A percentile compares a stretch with the other conserved stretches of the same genome.
phyloP scores from a whole-genome alignment of 257 asterid genomes.

The Leptodermis oblonga region DNA sequence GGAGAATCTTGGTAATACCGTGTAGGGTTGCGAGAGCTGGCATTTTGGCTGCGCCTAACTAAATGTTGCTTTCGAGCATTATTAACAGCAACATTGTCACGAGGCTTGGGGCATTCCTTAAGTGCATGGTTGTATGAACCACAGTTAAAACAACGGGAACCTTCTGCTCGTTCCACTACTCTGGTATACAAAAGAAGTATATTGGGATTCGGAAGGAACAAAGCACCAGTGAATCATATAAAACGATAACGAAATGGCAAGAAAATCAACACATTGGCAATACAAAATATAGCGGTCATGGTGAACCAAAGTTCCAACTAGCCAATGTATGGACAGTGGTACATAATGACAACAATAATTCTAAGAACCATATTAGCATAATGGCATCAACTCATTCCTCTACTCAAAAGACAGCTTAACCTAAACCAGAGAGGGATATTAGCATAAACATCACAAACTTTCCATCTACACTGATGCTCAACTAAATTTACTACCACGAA shows the following conservation, averaged over 20 bases:
- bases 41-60: slow-evolving; percentile 49
- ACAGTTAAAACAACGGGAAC: slow-evolving; percentile 94
- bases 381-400: background rate
- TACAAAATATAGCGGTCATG: background rate
- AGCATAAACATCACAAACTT: no score
- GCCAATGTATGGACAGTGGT: background rate
- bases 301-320: background rate
- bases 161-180: slow-evolving; percentile 41
- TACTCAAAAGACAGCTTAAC: background rate
- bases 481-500: background rate
- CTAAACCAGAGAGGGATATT: no score
- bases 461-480: background rate
- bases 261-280: background rate
- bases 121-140: slow-evolving; percentile 82
- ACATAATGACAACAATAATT: background rate
- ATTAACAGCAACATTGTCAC: slow-evolving; percentile 72
- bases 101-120: slow-evolving; percentile 92
- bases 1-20: slow-evolving; percentile 81
- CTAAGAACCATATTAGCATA: background rate
- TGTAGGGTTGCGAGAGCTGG: slow-evolving; percentile 60
- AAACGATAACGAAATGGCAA: background rate
- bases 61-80: slow-evolving; percentile 84
- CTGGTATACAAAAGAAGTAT: slow-evolving; percentile 40
- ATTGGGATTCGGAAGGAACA: slow-evolving; percentile 15
- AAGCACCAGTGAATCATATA: background rate